These are phyloP conservation scores for Tricholoma hemisulphureum DNA, from an alignment of 768 basidiomycete genomes.

Conservation along the genomic window DNA sequence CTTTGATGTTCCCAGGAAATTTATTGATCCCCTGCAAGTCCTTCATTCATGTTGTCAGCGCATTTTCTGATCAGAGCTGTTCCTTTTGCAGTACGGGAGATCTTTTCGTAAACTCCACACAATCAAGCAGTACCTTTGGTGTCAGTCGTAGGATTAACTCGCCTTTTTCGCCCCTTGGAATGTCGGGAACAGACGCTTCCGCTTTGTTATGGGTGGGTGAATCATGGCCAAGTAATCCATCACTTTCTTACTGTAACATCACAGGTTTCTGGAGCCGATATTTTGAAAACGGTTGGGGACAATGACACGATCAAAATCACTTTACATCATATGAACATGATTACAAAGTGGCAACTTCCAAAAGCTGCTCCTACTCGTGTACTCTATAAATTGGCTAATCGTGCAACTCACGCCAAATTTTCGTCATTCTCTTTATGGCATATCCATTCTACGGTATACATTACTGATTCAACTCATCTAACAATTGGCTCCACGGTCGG, in stretches of 20 bases:
- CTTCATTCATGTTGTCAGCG: neutral
- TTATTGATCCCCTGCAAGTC: conserved; percentile 21
- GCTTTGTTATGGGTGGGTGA: conserved; percentile 3
- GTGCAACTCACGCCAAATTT: conserved; percentile 19
- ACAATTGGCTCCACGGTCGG: conserved; percentile 12
- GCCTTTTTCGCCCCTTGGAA: neutral
- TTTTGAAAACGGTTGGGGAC: neutral
- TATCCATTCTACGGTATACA: conserved; percentile 3
- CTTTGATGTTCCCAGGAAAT: conserved; percentile 19
- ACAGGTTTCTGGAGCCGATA: conserved; percentile 1
- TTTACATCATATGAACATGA: conserved; percentile 8
- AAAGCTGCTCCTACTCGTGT: conserved; percentile 14
- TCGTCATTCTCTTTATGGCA: conserved; percentile 14
- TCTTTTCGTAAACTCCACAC: neutral
- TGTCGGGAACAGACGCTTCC: neutral
- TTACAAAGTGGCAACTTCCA: conserved; percentile 16
- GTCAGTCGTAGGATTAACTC: neutral
- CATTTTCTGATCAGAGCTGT: neutral
- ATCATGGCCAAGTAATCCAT: neutral
- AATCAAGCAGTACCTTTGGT: neutral
- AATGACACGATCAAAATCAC: conserved; percentile 4
- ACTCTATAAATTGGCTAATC: conserved; percentile 23
- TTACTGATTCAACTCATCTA: conserved; percentile 10
- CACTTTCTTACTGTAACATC: neutral
- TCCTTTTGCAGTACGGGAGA: conserved; percentile 4